phyloP scores from a whole-genome alignment of 1,284 basidiomycete species.

The Rhodotorula sp. region DNA sequence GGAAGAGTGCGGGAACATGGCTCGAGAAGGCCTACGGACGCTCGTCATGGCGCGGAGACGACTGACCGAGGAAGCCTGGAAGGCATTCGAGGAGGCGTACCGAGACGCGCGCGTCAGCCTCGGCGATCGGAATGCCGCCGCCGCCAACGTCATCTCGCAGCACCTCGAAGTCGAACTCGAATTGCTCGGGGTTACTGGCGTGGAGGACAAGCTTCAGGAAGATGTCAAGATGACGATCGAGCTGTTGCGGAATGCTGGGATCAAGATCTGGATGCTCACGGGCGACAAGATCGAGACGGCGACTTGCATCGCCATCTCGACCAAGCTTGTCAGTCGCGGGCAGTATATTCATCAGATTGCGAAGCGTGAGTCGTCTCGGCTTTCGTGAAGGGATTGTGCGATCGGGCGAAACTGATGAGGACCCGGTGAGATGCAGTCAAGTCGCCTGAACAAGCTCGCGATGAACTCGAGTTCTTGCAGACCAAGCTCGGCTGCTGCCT shows the following conservation, averaged over 20 bases:
- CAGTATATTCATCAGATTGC: conserved; percentile 98
- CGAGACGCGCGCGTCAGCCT: conserved; percentile 72
- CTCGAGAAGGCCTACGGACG: conserved; percentile 89
- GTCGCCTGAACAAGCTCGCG: conserved; percentile 74
- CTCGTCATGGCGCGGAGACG: conserved; percentile 85
- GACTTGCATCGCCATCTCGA: conserved; percentile 95
- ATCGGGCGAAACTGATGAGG: background rate
- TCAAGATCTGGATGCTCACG: conserved; percentile 99
- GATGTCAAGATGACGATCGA: conserved; percentile 94
- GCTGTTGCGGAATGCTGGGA: conserved; percentile 87
- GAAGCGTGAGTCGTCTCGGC: conserved; percentile 63
- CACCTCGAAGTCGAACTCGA: conserved; percentile 87
- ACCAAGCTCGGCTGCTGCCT: conserved; percentile 95
- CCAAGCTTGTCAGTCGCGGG: conserved; percentile 89
- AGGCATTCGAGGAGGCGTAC: conserved; percentile 71
- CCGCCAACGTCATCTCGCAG: conserved; percentile 68
- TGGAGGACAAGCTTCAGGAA: conserved; percentile 98
- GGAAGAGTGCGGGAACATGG: conserved; percentile 98
- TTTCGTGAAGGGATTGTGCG: background rate
- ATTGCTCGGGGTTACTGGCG: conserved; percentile 88
- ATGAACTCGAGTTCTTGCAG: conserved; percentile 91
- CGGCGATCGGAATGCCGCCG: conserved; percentile 77
- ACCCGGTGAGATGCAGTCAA: conserved; percentile 60
- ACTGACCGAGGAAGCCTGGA: conserved; percentile 67
- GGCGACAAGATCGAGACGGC: conserved; percentile 99